Evolutionary conservation across 148 eudicot species (phyloP).

Genomic region (Nyssa sinensis): DNA sequence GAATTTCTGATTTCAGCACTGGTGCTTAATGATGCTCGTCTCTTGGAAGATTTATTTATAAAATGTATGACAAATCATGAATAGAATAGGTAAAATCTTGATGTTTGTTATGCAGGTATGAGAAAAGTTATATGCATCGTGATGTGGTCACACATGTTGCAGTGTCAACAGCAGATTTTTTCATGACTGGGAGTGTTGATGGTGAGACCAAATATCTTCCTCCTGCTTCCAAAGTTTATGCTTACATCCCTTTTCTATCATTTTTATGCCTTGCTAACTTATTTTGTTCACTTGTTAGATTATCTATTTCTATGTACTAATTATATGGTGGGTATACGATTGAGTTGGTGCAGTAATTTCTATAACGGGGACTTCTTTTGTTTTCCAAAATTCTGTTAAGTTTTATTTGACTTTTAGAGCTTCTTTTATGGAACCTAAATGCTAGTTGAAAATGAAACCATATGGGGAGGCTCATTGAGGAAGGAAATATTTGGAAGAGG

Average conservation of each 20-base stretch:
- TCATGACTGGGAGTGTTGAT: slow-evolving; percentile 90
- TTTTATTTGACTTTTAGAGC: not conserved
- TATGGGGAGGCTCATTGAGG: not conserved
- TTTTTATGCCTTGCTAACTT: not conserved
- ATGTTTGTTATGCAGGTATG: slow-evolving; percentile 63
- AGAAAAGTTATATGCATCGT: slow-evolving; percentile 98
- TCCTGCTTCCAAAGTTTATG: not conserved
- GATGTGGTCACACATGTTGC: slow-evolving; percentile 98
- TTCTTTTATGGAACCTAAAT: not conserved
- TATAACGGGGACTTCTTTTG: not conserved
- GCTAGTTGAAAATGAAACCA: not conserved
- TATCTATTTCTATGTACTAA: not conserved
- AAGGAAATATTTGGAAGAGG: not conserved
- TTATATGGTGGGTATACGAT: not conserved
- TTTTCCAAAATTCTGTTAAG: not conserved
- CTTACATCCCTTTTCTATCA: not conserved
- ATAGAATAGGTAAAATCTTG: not conserved
- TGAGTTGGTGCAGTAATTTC: not conserved
- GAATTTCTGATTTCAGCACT: not conserved
- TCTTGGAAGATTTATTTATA: not conserved
- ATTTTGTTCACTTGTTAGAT: not conserved
- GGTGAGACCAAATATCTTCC: slow-evolving; percentile 46
- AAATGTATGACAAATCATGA: not conserved
- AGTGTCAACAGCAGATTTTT: slow-evolving; percentile 83
- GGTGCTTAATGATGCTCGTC: too few relatives aligned